Conservation (phyloP, 495 filamentous ascomycete species). For the Penicillium salamii region DNA sequence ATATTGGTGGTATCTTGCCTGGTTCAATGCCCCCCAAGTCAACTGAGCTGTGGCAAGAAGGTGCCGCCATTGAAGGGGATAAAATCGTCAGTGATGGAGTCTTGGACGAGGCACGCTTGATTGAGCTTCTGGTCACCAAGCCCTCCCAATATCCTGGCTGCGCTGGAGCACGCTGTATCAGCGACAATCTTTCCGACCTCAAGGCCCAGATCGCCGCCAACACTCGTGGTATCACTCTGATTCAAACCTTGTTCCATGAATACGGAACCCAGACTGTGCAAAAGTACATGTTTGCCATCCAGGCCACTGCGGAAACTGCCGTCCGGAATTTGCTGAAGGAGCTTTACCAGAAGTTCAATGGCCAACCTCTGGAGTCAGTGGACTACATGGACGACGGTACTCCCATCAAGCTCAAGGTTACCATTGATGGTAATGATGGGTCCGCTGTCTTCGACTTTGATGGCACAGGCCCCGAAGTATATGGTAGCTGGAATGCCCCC, state of each 20-base stretch:
- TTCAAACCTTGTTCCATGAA: constrained; percentile 78
- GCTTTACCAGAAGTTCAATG: constrained; percentile 72
- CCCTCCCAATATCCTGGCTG: constrained; percentile 85
- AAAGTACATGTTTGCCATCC: constrained; percentile 94
- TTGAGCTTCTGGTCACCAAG: constrained; percentile 76
- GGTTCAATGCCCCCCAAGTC: constrained; percentile 97
- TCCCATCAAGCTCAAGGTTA: constrained; percentile 80
- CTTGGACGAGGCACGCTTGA: constrained; percentile 86
- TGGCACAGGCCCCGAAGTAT: constrained; percentile 84
- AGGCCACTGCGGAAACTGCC: constrained; percentile 83
- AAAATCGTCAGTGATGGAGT: constrained; percentile 88
- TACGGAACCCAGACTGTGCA: constrained; percentile 90
- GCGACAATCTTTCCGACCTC: constrained; percentile 93
- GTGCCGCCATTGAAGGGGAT: constrained; percentile 88
- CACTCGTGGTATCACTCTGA: constrained; percentile 91
- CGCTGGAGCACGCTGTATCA: constrained; percentile 83
- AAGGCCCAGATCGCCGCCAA: constrained; percentile 96
- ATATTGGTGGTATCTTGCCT: constrained; percentile 94
- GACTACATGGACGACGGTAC: constrained; percentile 98
- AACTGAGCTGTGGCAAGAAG: constrained; percentile 89
- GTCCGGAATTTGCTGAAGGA: constrained; percentile 83
- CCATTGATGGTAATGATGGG: constrained; percentile 78
- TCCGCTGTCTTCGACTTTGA: constrained; percentile 91
- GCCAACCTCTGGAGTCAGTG: constrained; percentile 73
- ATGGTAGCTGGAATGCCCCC: constrained; percentile 93